Evolutionary conservation across 2,329 filamentous ascomycete species (phyloP).

Genomic region (Trichoderma sp.): DNA sequence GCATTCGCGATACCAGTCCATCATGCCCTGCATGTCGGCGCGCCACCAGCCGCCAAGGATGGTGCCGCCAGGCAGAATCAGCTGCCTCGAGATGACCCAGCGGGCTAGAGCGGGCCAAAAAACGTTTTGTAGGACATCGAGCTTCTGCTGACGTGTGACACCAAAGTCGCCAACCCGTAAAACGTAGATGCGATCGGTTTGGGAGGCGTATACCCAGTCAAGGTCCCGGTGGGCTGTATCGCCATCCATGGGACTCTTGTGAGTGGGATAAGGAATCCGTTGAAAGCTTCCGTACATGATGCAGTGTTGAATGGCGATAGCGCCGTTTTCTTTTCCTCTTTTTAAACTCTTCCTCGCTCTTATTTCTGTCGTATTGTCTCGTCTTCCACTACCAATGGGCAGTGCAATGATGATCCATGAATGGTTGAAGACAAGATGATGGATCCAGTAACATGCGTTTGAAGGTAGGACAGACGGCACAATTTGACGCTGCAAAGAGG

Average conservation of each 20-base stretch:
- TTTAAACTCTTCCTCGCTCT: background rate
- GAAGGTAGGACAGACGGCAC: background rate
- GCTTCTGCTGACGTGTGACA: slow-evolving; percentile 24
- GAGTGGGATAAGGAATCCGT: slow-evolving; percentile 25
- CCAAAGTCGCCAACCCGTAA: slow-evolving; percentile 20
- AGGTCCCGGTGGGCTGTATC: slow-evolving; percentile 26
- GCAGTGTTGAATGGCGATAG: background rate
- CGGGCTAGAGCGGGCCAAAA: slow-evolving; percentile 31
- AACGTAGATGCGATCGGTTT: slow-evolving; percentile 25
- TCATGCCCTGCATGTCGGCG: slow-evolving; percentile 29
- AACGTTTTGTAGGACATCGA: slow-evolving; percentile 25
- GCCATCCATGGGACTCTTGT: slow-evolving; percentile 28
- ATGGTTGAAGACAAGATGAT: background rate
- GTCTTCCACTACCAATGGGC: background rate
- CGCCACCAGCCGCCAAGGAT: slow-evolving; percentile 28
- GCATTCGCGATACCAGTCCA: slow-evolving; percentile 32
- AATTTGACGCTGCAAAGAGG: background rate
- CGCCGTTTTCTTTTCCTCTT: background rate
- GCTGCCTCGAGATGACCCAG: slow-evolving; percentile 27
- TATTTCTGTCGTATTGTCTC: background rate
- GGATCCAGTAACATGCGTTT: background rate
- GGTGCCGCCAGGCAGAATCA: slow-evolving; percentile 25
- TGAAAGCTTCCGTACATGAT: slow-evolving; percentile 20
- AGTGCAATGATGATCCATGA: background rate
- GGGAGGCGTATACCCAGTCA: slow-evolving; percentile 25